Conservation (phyloP, 345 rosid genomes). For the Anastatica hierochuntica region DNA sequence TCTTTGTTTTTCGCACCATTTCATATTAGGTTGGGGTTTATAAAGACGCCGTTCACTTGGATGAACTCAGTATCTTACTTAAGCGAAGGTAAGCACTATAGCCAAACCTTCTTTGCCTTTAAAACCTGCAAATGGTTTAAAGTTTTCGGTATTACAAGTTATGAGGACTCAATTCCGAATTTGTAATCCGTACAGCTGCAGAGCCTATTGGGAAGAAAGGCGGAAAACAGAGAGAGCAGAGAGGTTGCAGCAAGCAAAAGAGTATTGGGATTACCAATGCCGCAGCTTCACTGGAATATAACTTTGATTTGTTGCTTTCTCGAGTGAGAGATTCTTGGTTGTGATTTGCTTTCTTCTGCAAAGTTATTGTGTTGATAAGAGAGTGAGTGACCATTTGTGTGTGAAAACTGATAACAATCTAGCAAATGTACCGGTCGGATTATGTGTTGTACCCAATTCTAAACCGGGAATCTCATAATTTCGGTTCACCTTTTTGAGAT, state of each 20-base stretch:
- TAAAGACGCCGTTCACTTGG: conserved; percentile 65
- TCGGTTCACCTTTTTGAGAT: too few relatives aligned
- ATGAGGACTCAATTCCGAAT: too few relatives aligned
- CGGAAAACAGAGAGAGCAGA: conserved; percentile 56
- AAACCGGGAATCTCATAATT: too few relatives aligned
- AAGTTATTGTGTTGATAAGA: neutral
- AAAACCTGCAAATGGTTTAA: too few relatives aligned
- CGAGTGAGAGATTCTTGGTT: neutral
- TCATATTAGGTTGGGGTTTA: conserved; percentile 45
- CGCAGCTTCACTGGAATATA: conserved; percentile 56
- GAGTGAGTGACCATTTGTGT: neutral
- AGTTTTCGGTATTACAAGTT: neutral
- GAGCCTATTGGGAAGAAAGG: conserved; percentile 65
- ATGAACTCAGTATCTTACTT: conserved; percentile 60
- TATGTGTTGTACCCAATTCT: too few relatives aligned
- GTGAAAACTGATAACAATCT: neutral
- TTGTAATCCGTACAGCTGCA: conserved; percentile 37
- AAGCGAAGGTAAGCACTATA: conserved; percentile 44
- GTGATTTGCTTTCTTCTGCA: neutral
- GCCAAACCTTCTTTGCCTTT: neutral
- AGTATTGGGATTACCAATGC: conserved; percentile 79
- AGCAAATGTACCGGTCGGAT: too few relatives aligned
- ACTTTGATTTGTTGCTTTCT: conserved; percentile 2
- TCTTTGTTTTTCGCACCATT: neutral
- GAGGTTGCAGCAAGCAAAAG: conserved; percentile 61